Evolutionary conservation across 2,329 filamentous ascomycete genomes (phyloP).

Genomic region (Botrytis porri): DNA sequence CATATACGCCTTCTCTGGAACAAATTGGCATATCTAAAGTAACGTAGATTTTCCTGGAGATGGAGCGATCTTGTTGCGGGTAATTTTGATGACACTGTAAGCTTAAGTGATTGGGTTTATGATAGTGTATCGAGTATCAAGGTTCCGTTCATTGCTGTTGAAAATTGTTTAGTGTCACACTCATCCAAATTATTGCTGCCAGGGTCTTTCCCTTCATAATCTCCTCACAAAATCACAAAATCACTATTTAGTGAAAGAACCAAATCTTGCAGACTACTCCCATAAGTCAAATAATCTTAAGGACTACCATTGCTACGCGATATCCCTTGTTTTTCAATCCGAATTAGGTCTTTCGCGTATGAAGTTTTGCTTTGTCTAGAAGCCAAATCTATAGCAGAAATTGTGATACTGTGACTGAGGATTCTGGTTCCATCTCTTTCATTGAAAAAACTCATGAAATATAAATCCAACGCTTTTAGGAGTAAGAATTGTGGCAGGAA

Average conservation of each 20-base stretch:
- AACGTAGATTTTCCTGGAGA: neutral
- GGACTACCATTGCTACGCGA: neutral
- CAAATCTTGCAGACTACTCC: neutral
- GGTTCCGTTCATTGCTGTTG: neutral
- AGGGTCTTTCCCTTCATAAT: too few relatives aligned
- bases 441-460: neutral
- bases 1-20: neutral
- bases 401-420: neutral
- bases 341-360: neutral
- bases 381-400: neutral
- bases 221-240: too few relatives aligned
- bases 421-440: fast-evolving
- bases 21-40: neutral
- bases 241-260: neutral
- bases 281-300: neutral
- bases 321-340: fast-evolving
- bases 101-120: fast-evolving
- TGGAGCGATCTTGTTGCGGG: neutral
- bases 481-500: fast-evolving
- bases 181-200: neutral
- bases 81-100: too few relatives aligned
- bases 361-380: neutral
- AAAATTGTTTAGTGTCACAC: neutral
- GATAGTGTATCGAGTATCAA: neutral
- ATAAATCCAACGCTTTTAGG: neutral